Conservation (phyloP, 2,329 filamentous ascomycete genomes). For the Colletotrichum costaricense region DNA sequence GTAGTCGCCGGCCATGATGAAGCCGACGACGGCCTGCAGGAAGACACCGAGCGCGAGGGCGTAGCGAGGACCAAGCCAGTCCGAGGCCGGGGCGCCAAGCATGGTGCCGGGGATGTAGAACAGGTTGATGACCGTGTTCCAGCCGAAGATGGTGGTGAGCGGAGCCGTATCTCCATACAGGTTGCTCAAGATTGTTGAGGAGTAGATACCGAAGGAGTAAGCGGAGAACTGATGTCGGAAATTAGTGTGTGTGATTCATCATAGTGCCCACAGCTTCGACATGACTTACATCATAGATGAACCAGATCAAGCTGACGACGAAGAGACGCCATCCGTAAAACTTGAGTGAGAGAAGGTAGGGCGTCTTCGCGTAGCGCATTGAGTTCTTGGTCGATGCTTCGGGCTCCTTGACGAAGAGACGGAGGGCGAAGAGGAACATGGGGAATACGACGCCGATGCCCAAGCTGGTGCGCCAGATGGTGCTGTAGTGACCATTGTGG, state of each 20-base stretch:
- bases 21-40: conserved; percentile 82
- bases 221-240: conserved; percentile 69
- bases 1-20: conserved; percentile 89
- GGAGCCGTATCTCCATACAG: conserved; percentile 69
- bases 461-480: conserved; percentile 85
- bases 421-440: conserved; percentile 75
- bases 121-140: conserved; percentile 88
- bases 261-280: not conserved
- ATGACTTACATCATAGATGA: conserved; percentile 73
- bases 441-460: conserved; percentile 85
- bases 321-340: conserved; percentile 82
- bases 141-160: conserved; percentile 84
- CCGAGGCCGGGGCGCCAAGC: conserved; percentile 79
- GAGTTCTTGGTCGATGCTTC: conserved; percentile 80
- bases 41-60: conserved; percentile 78
- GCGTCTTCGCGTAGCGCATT: conserved; percentile 71
- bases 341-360: conserved; percentile 65
- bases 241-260: not conserved
- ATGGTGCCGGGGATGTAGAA: conserved; percentile 90
- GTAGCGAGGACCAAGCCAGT: conserved; percentile 82
- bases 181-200: conserved; percentile 76
- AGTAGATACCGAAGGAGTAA: conserved; percentile 90
- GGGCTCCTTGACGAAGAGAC: conserved; percentile 80
- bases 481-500: conserved; percentile 71
- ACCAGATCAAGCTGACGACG: conserved; percentile 82